Evolutionary conservation across 306 rosid genomes (phyloP).

Genomic region (Prunus persica): DNA sequence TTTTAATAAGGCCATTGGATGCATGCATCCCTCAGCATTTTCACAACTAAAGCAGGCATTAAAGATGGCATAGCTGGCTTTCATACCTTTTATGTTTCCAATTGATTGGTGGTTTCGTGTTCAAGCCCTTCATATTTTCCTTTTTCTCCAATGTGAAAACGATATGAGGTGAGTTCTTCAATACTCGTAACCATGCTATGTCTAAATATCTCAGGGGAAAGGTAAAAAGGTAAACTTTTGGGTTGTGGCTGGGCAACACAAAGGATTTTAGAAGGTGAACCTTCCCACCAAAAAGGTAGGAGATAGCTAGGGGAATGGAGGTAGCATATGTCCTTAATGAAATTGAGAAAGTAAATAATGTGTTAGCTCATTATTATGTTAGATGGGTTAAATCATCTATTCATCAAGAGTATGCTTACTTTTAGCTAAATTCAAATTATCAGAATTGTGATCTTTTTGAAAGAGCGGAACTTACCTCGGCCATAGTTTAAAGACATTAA

Average conservation of each 20-base stretch:
- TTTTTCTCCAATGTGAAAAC: slow-evolving; percentile 30
- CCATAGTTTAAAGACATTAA: too few species aligned
- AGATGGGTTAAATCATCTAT: not conserved
- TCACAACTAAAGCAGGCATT: slow-evolving; percentile 86
- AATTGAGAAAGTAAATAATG: not conserved
- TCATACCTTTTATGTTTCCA: slow-evolving; percentile 9
- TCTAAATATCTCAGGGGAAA: not conserved
- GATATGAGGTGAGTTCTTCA: slow-evolving; percentile 45
- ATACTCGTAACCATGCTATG: not conserved
- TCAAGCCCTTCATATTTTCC: slow-evolving; percentile 30
- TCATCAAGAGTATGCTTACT: not conserved
- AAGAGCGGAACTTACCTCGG: not conserved
- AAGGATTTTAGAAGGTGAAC: not conserved
- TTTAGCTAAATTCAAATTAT: not conserved
- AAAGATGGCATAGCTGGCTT: slow-evolving; percentile 58
- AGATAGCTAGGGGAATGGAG: not conserved
- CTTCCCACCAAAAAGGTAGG: not conserved
- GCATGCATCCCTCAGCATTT: slow-evolving; percentile 85
- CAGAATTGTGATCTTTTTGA: not conserved
- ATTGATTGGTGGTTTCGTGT: slow-evolving; percentile 23
- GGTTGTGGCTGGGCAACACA: not conserved
- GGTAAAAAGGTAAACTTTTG: not conserved
- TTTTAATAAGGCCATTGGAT: slow-evolving; percentile 71
- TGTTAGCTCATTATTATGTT: not conserved
- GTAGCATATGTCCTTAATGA: not conserved